phyloP scores from a whole-genome alignment of 495 filamentous ascomycete genomes.

The Hypoxylon subgilvum region DNA sequence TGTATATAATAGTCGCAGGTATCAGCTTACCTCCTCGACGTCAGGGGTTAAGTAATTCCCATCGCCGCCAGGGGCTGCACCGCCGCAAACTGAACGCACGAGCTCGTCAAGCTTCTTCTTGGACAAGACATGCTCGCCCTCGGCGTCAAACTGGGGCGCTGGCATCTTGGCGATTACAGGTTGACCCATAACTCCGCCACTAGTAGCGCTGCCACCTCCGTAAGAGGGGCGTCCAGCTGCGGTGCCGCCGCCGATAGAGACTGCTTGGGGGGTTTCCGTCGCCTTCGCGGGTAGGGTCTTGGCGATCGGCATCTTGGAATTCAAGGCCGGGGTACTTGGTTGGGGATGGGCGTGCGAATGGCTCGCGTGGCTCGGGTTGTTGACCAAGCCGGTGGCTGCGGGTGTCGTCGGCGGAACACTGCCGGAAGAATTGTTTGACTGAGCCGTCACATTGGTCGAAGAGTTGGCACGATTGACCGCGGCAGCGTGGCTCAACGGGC shows the following conservation, averaged over 20 bases:
- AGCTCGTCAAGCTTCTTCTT: slow-evolving; percentile 97
- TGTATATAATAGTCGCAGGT: background rate
- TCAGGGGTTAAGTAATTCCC: slow-evolving; percentile 79
- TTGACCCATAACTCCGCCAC: slow-evolving; percentile 80
- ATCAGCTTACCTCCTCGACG: slow-evolving; percentile 81
- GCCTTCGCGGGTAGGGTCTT: slow-evolving; percentile 71
- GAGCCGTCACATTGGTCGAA: slow-evolving; percentile 38
- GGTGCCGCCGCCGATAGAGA: slow-evolving; percentile 62
- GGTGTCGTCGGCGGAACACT: slow-evolving; percentile 37
- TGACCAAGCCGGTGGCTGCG: slow-evolving; percentile 36
- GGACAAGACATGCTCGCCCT: slow-evolving; percentile 85
- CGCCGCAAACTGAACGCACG: slow-evolving; percentile 89
- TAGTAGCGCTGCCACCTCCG: slow-evolving; percentile 71
- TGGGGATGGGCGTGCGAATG: slow-evolving; percentile 65
- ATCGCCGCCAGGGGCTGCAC: slow-evolving; percentile 70
- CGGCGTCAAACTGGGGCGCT: slow-evolving; percentile 81
- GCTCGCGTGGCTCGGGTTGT: slow-evolving; percentile 48
- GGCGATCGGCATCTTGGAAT: slow-evolving; percentile 74
- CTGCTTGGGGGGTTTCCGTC: slow-evolving; percentile 70
- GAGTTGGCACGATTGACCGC: slow-evolving; percentile 53
- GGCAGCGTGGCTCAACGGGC: slow-evolving; percentile 54
- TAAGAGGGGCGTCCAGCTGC: slow-evolving; percentile 73
- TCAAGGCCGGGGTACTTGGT: slow-evolving; percentile 48
- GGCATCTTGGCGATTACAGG: slow-evolving; percentile 83
- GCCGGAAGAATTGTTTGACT: slow-evolving; percentile 45